These are phyloP conservation scores for Penicillium parvum DNA, from an alignment of 495 filamentous ascomycete genomes.

Conservation along the genomic window DNA sequence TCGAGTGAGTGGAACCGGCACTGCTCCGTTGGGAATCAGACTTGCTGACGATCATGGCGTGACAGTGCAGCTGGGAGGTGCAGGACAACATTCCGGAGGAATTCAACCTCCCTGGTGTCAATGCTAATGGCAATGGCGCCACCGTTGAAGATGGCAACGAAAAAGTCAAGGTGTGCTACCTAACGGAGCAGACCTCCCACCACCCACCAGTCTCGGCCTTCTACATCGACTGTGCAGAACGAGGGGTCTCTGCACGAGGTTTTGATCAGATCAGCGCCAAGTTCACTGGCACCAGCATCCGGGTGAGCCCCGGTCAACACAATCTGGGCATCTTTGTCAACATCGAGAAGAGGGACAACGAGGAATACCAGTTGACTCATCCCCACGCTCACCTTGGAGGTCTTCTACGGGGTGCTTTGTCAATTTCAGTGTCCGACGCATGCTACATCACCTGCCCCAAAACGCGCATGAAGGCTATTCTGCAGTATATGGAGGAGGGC, in stretches of 20 bases:
- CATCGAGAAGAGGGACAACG: constrained; percentile 70
- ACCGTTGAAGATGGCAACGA: constrained; percentile 35
- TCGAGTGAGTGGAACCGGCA: constrained; percentile 53
- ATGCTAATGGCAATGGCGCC: constrained; percentile 33
- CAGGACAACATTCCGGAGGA: constrained; percentile 58
- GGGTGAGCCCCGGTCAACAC: constrained; percentile 84
- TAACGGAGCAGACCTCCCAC: constrained; percentile 98
- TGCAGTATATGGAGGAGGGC: constrained; percentile 89
- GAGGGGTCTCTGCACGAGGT: constrained; percentile 80
- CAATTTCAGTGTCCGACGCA: constrained; percentile 80
- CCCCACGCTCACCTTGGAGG: constrained; percentile 91
- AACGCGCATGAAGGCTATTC: constrained; percentile 82
- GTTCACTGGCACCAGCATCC: constrained; percentile 92
- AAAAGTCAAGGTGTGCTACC: constrained; percentile 75
- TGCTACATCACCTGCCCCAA: constrained; percentile 83
- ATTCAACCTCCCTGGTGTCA: constrained; percentile 29
- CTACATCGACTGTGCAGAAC: constrained; percentile 87
- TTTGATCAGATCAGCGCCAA: constrained; percentile 97
- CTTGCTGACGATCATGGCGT: neutral
- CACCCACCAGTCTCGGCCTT: constrained; percentile 97
- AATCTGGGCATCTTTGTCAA: constrained; percentile 96
- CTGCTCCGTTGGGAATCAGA: neutral
- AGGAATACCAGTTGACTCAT: constrained; percentile 93
- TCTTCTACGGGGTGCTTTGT: constrained; percentile 74
- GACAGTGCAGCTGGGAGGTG: constrained; percentile 89